Percentiles rank a stretch among this genome's conserved stretches.
These are phyloP conservation scores for Lenwebbia sp. DNA, from an alignment of 345 rosid genomes.

Conservation along the genomic window DNA sequence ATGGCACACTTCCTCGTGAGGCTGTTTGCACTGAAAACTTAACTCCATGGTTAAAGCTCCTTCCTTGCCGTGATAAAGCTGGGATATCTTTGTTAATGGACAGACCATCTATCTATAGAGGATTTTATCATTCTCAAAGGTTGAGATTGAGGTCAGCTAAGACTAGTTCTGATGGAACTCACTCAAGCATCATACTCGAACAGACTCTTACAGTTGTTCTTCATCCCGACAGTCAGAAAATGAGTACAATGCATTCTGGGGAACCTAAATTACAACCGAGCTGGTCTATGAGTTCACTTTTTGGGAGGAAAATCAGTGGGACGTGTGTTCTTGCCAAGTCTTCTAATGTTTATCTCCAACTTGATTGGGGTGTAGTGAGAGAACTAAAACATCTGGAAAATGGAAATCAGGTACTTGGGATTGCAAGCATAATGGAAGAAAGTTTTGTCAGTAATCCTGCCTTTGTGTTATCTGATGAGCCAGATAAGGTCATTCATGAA, in stretches of 20 bases:
- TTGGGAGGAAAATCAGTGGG: constrained; percentile 63
- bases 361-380: constrained; percentile 40
- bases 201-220: constrained; percentile 84
- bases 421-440: constrained; percentile 10
- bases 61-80: constrained; percentile 92
- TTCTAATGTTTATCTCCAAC: constrained; percentile 63
- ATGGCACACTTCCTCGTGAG: constrained; percentile 92
- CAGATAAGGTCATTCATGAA: constrained; percentile 54
- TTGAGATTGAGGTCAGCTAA: constrained; percentile 45
- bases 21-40: constrained; percentile 98
- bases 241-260: constrained; percentile 4
- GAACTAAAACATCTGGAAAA: constrained; percentile 17
- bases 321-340: constrained; percentile 68
- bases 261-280: constrained; percentile 47
- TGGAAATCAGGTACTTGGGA: constrained; percentile 15
- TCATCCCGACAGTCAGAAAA: constrained; percentile 36
- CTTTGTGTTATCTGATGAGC: constrained; percentile 50
- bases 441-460: constrained; percentile 16
- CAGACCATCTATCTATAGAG: constrained; percentile 81
- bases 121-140: constrained; percentile 91
- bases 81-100: constrained; percentile 75
- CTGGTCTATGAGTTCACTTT: constrained; percentile 79
- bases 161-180: constrained; percentile 23
- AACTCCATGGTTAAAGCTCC: constrained; percentile 97
- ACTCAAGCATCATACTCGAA: constrained; percentile 51